phyloP scores from a whole-genome alignment of 257 asterid species.

The Solanum sitiens region DNA sequence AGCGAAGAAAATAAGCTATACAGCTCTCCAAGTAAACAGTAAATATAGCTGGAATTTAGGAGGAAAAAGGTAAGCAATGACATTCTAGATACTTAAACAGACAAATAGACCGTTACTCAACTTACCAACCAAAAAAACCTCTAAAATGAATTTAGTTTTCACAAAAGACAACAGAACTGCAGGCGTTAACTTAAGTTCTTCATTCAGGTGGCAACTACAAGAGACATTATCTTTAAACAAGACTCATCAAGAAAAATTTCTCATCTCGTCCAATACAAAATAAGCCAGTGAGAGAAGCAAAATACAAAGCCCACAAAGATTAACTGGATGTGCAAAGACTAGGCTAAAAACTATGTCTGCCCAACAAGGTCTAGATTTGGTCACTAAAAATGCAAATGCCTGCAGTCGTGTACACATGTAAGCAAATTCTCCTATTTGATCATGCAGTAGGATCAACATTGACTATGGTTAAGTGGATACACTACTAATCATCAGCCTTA shows the following conservation, averaged over 20 bases:
- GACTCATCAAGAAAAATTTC: neutral
- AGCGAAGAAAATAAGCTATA: neutral
- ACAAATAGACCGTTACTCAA: neutral
- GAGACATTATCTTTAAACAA: neutral
- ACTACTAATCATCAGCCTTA: neutral
- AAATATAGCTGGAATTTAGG: neutral
- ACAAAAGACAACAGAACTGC: neutral
- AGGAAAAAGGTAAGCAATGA: neutral
- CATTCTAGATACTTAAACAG: neutral
- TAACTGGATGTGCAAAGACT: neutral
- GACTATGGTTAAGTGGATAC: neutral
- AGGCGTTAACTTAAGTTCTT: neutral
- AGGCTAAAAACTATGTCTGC: neutral
- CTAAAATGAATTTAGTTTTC: neutral
- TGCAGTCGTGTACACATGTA: neutral
- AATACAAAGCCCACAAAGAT: neutral
- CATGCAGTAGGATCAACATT: neutral
- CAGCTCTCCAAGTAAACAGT: neutral
- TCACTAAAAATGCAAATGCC: neutral
- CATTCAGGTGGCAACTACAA: neutral
- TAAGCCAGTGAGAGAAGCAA: neutral
- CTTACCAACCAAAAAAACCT: neutral
- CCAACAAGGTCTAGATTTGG: neutral
- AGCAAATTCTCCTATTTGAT: neutral
- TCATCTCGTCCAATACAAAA: neutral